Evolutionary conservation across 768 basidiomycete genomes (phyloP).

Genomic region (Mycena albidolilacea): DNA sequence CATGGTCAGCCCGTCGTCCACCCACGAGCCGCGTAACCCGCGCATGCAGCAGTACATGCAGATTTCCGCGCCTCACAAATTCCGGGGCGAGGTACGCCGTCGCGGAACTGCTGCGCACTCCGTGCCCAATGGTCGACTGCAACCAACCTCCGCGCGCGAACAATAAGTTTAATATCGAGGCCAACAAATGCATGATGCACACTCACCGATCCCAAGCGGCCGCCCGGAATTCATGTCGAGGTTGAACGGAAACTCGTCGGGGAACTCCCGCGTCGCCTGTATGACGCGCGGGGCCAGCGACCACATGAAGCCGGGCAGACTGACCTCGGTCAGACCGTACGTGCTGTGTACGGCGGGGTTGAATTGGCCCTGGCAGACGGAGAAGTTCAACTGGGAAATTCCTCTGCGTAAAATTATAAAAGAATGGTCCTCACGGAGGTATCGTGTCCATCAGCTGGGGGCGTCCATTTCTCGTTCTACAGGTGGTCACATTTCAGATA

Average conservation of each 20-base stretch:
- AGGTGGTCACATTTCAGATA: not conserved
- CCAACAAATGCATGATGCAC: not conserved
- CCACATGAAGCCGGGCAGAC: conserved; percentile 48
- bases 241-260: conserved; percentile 47
- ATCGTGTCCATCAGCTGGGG: conserved; percentile 56
- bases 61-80: conserved; percentile 44
- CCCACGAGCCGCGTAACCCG: conserved; percentile 40
- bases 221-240: conserved; percentile 48
- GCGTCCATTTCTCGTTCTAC: conserved; percentile 54
- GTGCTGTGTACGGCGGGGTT: conserved; percentile 55
- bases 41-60: conserved; percentile 47
- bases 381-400: not conserved
- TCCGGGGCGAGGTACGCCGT: conserved; percentile 47
- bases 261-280: conserved; percentile 45
- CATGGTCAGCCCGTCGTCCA: not conserved
- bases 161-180: not conserved
- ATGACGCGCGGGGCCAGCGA: conserved; percentile 49
- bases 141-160: conserved; percentile 39
- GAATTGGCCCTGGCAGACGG: conserved; percentile 48
- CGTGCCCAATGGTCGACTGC: conserved; percentile 43
- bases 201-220: conserved; percentile 46
- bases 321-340: conserved; percentile 49
- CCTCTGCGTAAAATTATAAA: not conserved
- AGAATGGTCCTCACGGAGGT: conserved; percentile 26
- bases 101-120: conserved; percentile 49